A percentile compares a stretch with the other conserved stretches of the same genome.
Conservation (phyloP, 2,329 filamentous ascomycete genomes). For the Colletotrichum incanum region DNA sequence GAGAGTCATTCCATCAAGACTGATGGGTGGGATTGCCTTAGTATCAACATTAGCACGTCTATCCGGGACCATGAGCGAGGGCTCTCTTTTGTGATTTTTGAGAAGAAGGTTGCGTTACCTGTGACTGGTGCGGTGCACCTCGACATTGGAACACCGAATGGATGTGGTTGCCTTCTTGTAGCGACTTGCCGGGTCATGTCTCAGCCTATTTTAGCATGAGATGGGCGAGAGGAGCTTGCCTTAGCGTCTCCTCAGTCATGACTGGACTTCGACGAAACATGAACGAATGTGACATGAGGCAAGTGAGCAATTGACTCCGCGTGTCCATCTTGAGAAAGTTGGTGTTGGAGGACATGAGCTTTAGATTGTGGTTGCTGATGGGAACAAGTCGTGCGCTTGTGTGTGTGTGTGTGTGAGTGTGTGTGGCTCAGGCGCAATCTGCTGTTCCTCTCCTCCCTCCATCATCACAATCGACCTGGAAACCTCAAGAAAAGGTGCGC, state of each 20-base stretch:
- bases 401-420: background rate
- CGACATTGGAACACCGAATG: background rate
- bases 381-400: background rate
- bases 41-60: conserved; percentile 17
- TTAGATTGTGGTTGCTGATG: conserved; percentile 3
- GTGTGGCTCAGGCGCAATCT: background rate
- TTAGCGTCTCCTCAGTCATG: conserved; percentile 17
- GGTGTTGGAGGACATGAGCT: background rate
- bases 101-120: conserved; percentile 7
- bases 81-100: conserved; percentile 17
- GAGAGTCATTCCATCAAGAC: conserved; percentile 33
- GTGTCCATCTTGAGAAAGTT: too few species aligned
- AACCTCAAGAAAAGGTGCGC: background rate
- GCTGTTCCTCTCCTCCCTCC: background rate
- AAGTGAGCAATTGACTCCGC: conserved; percentile 23
- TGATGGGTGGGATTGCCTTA: conserved; percentile 14
- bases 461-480: background rate
- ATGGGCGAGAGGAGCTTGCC: conserved; percentile 14
- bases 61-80: conserved; percentile 5
- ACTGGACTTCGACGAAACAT: conserved; percentile 5
- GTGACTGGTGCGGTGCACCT: conserved; percentile 17
- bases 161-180: conserved; percentile 4
- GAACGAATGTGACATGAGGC: conserved; percentile 34
- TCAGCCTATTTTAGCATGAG: conserved; percentile 27
- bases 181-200: conserved; percentile 31